Conservation (phyloP, 495 filamentous ascomycete species). For the Achaetomiella virescens region DNA sequence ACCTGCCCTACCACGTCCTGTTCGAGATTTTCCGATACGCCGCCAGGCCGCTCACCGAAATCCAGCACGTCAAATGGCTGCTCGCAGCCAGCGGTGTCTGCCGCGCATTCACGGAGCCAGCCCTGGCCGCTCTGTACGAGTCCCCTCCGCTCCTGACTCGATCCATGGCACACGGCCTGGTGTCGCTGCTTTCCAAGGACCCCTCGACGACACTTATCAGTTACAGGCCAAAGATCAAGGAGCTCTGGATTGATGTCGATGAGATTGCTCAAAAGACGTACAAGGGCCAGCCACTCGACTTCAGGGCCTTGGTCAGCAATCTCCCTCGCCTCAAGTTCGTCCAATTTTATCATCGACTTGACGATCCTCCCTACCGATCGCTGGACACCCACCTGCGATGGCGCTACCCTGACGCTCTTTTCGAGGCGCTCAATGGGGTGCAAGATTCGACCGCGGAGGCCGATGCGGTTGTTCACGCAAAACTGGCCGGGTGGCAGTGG, state of each 20-base stretch:
- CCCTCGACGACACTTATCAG: constrained; percentile 40
- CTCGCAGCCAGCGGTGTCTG: constrained; percentile 55
- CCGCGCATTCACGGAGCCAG: constrained; percentile 62
- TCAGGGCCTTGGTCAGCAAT: constrained; percentile 35
- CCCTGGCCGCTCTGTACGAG: constrained; percentile 66
- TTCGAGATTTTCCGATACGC: constrained; percentile 62
- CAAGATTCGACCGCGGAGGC: neutral
- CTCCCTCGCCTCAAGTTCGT: constrained; percentile 47
- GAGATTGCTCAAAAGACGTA: constrained; percentile 26
- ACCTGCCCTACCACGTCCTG: constrained; percentile 65
- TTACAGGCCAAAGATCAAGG: constrained; percentile 63
- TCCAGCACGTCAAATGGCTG: constrained; percentile 54
- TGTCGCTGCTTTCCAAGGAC: constrained; percentile 30
- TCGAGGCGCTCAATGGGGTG: constrained; percentile 44
- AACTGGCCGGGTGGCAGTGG: constrained; percentile 72
- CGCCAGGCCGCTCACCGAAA: constrained; percentile 53
- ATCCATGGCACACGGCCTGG: constrained; percentile 39
- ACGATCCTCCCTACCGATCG: constrained; percentile 50
- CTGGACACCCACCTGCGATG: constrained; percentile 49
- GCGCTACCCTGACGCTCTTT: constrained; percentile 55
- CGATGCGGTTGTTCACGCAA: constrained; percentile 5
- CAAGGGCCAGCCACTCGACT: constrained; percentile 35
- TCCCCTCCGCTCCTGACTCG: constrained; percentile 53
- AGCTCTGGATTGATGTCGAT: constrained; percentile 59
- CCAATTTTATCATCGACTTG: constrained; percentile 48